A percentile compares a stretch with the other conserved stretches of the same genome.
Conservation (phyloP, 352 stramenopile species). For the Pythium biforme region DNA sequence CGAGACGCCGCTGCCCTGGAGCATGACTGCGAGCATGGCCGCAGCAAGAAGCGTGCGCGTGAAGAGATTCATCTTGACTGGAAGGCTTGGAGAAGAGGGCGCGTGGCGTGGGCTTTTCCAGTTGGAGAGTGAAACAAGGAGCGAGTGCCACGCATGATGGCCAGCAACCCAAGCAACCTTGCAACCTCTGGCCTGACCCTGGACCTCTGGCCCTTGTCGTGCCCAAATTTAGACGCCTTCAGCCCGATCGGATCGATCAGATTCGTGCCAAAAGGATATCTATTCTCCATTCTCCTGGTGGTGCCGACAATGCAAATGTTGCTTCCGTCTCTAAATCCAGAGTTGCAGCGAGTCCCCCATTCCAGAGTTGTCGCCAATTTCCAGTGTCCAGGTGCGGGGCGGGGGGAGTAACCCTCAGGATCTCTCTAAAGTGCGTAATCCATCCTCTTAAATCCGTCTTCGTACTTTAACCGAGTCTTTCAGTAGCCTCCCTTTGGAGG, state of each 20-base stretch:
- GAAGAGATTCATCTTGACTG: constrained; percentile 21
- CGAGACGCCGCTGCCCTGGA: constrained; percentile 8
- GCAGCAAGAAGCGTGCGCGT: constrained; percentile 11
- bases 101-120: neutral
- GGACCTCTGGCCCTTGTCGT: too few species aligned
- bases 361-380: too few species aligned
- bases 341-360: too few species aligned
- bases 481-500: neutral
- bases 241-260: too few species aligned
- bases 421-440: neutral
- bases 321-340: too few species aligned
- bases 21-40: constrained; percentile 7
- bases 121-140: neutral
- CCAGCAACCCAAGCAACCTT: too few species aligned
- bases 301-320: too few species aligned
- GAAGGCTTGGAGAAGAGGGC: neutral
- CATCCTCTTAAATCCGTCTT: constrained; percentile 1
- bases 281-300: too few species aligned
- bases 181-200: too few species aligned
- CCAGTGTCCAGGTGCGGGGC: too few species aligned
- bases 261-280: too few species aligned
- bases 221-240: too few species aligned
- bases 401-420: neutral
- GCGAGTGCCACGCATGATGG: neutral
- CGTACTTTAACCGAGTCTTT: neutral